phyloP scores from a whole-genome alignment of 371 early-diverging fungal species.

The Thermomucor indicae-seudaticae region DNA sequence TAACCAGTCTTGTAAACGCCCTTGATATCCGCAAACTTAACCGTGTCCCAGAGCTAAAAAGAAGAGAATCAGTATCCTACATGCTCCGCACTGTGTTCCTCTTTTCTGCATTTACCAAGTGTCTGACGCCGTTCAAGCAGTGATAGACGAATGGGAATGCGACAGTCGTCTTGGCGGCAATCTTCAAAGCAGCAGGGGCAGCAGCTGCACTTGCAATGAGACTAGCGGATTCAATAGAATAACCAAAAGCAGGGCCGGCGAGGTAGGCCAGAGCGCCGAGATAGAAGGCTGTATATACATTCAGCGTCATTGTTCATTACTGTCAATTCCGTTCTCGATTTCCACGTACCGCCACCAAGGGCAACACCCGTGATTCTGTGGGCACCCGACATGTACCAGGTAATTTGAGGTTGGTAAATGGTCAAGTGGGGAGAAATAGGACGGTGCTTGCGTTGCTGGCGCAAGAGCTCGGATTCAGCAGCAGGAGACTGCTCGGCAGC shows the following conservation, averaged over 20 bases:
- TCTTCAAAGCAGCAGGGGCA: conserved; percentile 43
- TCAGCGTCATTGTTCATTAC: not conserved
- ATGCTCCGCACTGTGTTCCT: not conserved
- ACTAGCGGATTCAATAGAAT: conserved; percentile 61
- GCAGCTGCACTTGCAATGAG: conserved; percentile 45
- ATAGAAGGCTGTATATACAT: conserved; percentile 55
- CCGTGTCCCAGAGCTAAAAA: conserved; percentile 80
- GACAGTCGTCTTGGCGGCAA: conserved; percentile 43
- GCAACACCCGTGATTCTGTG: conserved; percentile 83
- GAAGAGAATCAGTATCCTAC: not conserved
- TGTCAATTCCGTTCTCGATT: not conserved
- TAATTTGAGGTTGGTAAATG: conserved; percentile 90
- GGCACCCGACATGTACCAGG: conserved; percentile 73
- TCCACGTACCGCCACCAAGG: conserved; percentile 67
- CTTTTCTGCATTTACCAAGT: conserved; percentile 58
- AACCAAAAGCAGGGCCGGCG: conserved; percentile 50
- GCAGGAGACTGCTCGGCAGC: conserved; percentile 35
- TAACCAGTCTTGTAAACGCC: conserved; percentile 85
- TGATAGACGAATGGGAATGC: conserved; percentile 83
- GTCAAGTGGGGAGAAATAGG: conserved; percentile 82
- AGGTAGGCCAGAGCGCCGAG: conserved; percentile 62
- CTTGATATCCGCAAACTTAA: conserved; percentile 62
- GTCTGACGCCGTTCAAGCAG: conserved; percentile 83
- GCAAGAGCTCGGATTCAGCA: conserved; percentile 49
- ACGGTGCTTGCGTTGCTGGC: conserved; percentile 67